These are phyloP conservation scores for Debaryomycetaceae sp. DNA, from an alignment of 1,139 yeast species.

Conservation along the genomic window DNA sequence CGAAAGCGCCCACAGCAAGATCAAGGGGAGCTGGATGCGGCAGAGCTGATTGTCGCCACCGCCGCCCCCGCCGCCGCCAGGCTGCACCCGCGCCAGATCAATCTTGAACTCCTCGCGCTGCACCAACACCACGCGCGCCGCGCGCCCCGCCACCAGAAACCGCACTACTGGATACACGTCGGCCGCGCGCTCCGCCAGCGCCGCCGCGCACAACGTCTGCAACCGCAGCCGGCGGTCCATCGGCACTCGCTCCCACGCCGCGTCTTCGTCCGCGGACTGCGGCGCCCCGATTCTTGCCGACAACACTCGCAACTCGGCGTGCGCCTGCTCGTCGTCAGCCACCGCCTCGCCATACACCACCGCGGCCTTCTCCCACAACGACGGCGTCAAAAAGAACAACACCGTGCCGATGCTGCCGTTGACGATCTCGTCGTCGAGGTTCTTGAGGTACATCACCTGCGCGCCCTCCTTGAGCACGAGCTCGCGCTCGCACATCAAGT, in stretches of 20 bases:
- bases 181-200: conserved; percentile 22
- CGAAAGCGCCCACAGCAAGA: conserved; percentile 84
- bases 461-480: conserved; percentile 53
- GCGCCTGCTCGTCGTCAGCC: conserved; percentile 16
- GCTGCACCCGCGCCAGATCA: conserved; percentile 16
- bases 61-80: conserved; percentile 16
- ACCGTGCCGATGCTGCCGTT: conserved; percentile 57
- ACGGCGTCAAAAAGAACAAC: conserved; percentile 55
- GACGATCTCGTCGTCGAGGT: conserved; percentile 41
- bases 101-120: conserved; percentile 72
- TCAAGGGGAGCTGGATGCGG: conserved; percentile 68
- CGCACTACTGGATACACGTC: conserved; percentile 53
- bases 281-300: conserved; percentile 23
- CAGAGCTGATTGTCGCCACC: conserved; percentile 51
- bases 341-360: conserved; percentile 23
- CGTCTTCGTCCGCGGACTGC: conserved; percentile 16
- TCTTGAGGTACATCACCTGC: conserved; percentile 55
- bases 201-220: conserved; percentile 26
- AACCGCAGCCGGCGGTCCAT: conserved; percentile 22
- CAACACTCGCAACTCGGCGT: conserved; percentile 26
- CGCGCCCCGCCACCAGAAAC: conserved; percentile 38
- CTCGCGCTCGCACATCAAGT: conserved; percentile 42
- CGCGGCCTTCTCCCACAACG: conserved; percentile 23
- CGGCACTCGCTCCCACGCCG: conserved; percentile 22
- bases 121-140: conserved; percentile 40